These are phyloP conservation scores for Diplocarpon rosae DNA, from an alignment of 2,329 filamentous ascomycete genomes.

Conservation along the genomic window DNA sequence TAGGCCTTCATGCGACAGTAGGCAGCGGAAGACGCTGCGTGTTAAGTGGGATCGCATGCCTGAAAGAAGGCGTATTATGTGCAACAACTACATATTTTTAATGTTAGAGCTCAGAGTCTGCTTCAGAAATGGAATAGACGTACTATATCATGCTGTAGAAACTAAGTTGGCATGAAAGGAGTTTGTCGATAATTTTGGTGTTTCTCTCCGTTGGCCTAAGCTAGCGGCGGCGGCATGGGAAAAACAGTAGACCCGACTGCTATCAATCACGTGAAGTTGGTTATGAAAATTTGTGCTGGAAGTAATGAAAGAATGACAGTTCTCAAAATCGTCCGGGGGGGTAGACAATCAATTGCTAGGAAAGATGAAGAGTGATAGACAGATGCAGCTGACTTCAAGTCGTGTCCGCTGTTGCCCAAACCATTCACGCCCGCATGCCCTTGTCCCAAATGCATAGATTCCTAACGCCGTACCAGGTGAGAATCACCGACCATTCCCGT, in stretches of 20 bases:
- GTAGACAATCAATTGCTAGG: constrained; percentile 5
- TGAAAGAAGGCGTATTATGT: constrained; percentile 9
- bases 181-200: no score
- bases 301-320: no score
- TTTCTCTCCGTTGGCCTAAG: no score
- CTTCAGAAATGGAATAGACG: neutral
- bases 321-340: no score
- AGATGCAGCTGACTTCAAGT: no score
- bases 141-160: constrained; percentile 14
- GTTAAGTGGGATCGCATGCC: constrained; percentile 50
- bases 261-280: no score
- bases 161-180: neutral
- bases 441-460: neutral
- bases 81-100: constrained; percentile 2
- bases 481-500: no score
- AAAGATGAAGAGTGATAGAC: no score
- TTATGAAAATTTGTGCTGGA: no score
- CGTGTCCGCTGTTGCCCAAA: neutral
- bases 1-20: constrained; percentile 39
- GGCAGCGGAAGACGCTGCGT: constrained; percentile 45
- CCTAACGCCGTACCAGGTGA: neutral
- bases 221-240: no score
- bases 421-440: neutral
- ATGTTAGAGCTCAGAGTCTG: no score
- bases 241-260: no score